These are phyloP conservation scores for Penicillium malachiteum DNA, from an alignment of 495 filamentous ascomycete genomes.

Conservation along the genomic window DNA sequence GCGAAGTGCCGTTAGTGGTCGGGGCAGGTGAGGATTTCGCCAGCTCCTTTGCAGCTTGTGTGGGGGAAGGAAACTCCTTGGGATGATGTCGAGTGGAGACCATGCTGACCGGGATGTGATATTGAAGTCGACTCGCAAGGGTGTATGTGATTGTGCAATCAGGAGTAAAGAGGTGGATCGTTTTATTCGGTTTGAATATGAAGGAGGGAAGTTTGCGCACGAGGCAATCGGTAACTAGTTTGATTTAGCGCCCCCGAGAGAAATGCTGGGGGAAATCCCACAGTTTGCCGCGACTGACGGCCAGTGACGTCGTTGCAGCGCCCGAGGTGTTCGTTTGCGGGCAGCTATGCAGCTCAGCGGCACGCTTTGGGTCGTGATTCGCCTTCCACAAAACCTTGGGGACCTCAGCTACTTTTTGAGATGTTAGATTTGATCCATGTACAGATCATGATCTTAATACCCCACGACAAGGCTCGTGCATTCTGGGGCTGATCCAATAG, in stretches of 20 bases:
- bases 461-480: slow-evolving; percentile 10
- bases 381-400: background rate
- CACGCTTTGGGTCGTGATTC: slow-evolving; percentile 1
- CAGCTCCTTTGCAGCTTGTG: slow-evolving; percentile 23
- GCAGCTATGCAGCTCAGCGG: background rate
- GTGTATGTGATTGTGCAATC: background rate
- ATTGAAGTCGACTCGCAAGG: background rate
- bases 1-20: slow-evolving; percentile 27
- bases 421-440: background rate
- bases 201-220: background rate
- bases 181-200: background rate
- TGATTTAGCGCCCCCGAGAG: background rate
- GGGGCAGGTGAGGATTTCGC: slow-evolving; percentile 28
- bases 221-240: background rate
- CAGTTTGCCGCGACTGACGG: slow-evolving; percentile 16
- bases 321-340: slow-evolving; percentile 21
- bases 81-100: slow-evolving; percentile 55
- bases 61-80: slow-evolving; percentile 43
- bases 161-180: background rate
- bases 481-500: slow-evolving; percentile 7
- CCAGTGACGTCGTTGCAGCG: slow-evolving; percentile 28
- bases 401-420: background rate
- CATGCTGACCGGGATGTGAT: slow-evolving; percentile 30
- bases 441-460: background rate
- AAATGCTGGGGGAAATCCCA: slow-evolving; percentile 11